Percentiles rank a stretch among this genome's conserved stretches.
phyloP scores from a whole-genome alignment of 106 monocot genomes.

The Iris macrosiphon region DNA sequence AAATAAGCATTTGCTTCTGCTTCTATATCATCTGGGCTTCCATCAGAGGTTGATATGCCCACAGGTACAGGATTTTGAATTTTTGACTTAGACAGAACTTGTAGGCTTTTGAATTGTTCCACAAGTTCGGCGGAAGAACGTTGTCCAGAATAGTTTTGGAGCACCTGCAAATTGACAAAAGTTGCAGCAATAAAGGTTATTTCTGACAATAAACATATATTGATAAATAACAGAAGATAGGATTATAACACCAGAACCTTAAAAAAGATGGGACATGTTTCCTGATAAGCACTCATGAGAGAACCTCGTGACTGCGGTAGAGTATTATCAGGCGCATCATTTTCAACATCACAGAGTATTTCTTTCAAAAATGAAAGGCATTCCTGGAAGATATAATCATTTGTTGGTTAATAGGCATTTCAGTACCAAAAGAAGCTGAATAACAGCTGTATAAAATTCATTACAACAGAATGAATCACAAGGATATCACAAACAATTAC shows the following conservation, averaged over 20 bases:
- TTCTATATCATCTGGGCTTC: conserved; percentile 52
- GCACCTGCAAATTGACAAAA: conserved; percentile 35
- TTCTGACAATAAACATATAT: too few relatives aligned
- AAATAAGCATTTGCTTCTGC: conserved; percentile 82
- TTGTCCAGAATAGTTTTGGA: conserved; percentile 45
- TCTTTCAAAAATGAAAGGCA: conserved; percentile 61
- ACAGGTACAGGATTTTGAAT: conserved; percentile 17
- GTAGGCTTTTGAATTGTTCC: conserved; percentile 56
- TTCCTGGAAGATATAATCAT: conserved; percentile 30
- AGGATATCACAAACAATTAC: conserved; percentile 25
- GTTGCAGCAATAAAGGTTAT: background rate
- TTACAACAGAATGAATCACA: background rate
- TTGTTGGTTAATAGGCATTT: background rate
- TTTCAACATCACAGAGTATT: conserved; percentile 20
- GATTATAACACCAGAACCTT: conserved; percentile 38
- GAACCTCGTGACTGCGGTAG: conserved; percentile 15
- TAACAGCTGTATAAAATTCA: background rate
- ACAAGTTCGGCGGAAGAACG: conserved; percentile 25
- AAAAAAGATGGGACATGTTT: conserved; percentile 46
- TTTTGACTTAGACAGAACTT: conserved; percentile 14
- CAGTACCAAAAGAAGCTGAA: background rate
- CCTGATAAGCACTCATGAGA: conserved; percentile 31
- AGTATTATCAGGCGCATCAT: conserved; percentile 30
- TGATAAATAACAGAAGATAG: background rate
- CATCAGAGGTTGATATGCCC: conserved; percentile 26